These are phyloP conservation scores for Paradendryphiella salina DNA, from an alignment of 2,329 filamentous ascomycete species.

Conservation along the genomic window DNA sequence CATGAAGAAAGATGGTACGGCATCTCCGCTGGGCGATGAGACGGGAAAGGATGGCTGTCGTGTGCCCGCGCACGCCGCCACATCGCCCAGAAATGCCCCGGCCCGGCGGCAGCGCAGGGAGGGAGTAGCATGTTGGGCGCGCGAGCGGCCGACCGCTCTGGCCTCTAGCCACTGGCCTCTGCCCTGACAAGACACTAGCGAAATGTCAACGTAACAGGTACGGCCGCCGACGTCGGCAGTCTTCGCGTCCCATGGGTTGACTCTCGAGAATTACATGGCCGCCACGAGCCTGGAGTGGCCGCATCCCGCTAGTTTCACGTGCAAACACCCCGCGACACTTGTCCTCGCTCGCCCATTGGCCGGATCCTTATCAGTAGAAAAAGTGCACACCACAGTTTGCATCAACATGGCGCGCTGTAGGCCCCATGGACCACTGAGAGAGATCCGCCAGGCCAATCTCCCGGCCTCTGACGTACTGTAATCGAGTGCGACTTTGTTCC, in stretches of 20 bases:
- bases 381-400: conserved; percentile 41
- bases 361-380: conserved; percentile 39
- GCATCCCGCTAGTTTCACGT: conserved; percentile 31
- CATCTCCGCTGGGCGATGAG: conserved; percentile 6
- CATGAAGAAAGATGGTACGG: neutral
- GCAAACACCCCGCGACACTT: conserved; percentile 26
- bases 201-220: conserved; percentile 28
- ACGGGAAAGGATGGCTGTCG: neutral
- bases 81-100: conserved; percentile 3
- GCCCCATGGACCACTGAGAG: conserved; percentile 48
- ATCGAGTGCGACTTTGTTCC: conserved; percentile 41
- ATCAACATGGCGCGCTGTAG: conserved; percentile 24
- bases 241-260: conserved; percentile 25
- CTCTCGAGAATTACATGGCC: conserved; percentile 33
- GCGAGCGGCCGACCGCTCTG: too few species aligned
- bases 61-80: neutral
- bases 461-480: conserved; percentile 68
- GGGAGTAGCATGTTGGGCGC: too few species aligned
- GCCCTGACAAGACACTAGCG: conserved; percentile 6
- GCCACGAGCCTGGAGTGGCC: conserved; percentile 18
- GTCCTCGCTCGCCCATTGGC: conserved; percentile 31
- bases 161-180: neutral
- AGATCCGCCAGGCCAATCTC: conserved; percentile 64
- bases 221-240: conserved; percentile 21
- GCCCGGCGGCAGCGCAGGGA: too few species aligned